Evolutionary conservation across 176 grass and related monocot species (phyloP).

Genomic region (Musa troglodytarum): DNA sequence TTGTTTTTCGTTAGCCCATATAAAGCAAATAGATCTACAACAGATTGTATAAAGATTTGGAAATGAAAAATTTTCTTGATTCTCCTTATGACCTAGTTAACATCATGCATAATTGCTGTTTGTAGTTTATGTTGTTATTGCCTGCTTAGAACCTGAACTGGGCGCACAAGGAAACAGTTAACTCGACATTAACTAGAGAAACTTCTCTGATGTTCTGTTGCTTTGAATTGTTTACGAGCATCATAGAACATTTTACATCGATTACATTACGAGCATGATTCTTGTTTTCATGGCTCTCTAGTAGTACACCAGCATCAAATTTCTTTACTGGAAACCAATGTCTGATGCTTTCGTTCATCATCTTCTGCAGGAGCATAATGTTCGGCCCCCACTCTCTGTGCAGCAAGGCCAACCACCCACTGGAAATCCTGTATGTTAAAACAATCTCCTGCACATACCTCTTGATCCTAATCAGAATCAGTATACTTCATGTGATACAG

Average conservation of each 20-base stretch:
- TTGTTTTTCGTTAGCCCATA: no score
- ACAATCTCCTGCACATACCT: no score
- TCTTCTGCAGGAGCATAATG: slow-evolving; percentile 3
- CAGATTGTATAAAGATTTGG: no score
- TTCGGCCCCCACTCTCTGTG: slow-evolving; percentile 1
- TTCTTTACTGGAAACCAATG: background rate
- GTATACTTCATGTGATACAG: no score
- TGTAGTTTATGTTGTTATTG: background rate
- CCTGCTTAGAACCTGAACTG: background rate
- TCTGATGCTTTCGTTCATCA: background rate
- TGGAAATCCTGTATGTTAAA: no score
- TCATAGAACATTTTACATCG: background rate
- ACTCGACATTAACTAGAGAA: background rate
- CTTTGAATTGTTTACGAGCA: background rate
- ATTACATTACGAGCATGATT: background rate
- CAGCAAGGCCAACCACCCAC: background rate
- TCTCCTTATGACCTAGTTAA: background rate
- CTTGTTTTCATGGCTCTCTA: background rate
- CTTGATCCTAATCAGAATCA: no score
- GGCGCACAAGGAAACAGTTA: background rate
- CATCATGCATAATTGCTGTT: background rate
- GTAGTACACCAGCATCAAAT: background rate
- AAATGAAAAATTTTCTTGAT: background rate
- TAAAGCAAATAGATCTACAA: no score
- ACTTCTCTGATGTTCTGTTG: background rate